Evolutionary conservation across 177 flowering plant genomes (phyloP).

Genomic region (Vitis hybrid): DNA sequence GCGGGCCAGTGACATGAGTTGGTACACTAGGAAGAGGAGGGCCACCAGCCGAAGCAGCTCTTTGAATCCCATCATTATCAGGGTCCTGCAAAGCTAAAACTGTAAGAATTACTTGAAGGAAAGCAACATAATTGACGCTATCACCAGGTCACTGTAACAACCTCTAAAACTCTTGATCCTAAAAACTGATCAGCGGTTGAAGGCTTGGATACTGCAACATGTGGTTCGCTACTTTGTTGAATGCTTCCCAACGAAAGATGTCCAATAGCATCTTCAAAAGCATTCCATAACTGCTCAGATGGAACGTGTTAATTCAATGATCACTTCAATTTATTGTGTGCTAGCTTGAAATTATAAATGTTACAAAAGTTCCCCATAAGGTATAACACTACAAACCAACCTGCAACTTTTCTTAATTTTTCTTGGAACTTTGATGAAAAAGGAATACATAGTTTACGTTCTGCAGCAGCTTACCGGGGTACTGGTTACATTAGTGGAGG

Average conservation of each 20-base stretch:
- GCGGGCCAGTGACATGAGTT: slow-evolving; percentile 22
- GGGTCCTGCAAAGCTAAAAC: slow-evolving; percentile 30
- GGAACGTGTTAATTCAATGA: background rate
- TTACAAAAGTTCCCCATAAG: too few species aligned
- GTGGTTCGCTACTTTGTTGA: slow-evolving; percentile 27
- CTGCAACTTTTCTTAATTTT: background rate
- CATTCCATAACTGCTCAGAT: slow-evolving; percentile 66
- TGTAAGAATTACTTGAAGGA: slow-evolving; percentile 6
- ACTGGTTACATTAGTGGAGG: slow-evolving; percentile 18
- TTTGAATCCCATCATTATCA: slow-evolving; percentile 22
- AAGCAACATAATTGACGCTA: slow-evolving; percentile 1
- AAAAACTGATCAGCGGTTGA: slow-evolving; percentile 30
- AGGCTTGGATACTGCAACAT: slow-evolving; percentile 21
- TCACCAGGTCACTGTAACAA: slow-evolving; percentile 11
- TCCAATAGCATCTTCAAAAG: slow-evolving; percentile 54
- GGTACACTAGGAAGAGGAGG: slow-evolving; percentile 15
- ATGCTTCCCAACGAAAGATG: slow-evolving; percentile 23
- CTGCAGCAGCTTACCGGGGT: slow-evolving; percentile 41
- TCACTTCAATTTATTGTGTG: background rate
- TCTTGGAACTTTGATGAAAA: background rate
- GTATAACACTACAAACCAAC: background rate
- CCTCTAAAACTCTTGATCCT: slow-evolving; percentile 33
- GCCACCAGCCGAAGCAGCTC: slow-evolving; percentile 18
- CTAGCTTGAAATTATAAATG: background rate
- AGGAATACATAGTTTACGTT: background rate